Percentiles rank a stretch among this genome's conserved stretches.
These are phyloP conservation scores for Alternaria novae-zelandiae DNA, from an alignment of 2,329 filamentous ascomycete genomes.

Conservation along the genomic window DNA sequence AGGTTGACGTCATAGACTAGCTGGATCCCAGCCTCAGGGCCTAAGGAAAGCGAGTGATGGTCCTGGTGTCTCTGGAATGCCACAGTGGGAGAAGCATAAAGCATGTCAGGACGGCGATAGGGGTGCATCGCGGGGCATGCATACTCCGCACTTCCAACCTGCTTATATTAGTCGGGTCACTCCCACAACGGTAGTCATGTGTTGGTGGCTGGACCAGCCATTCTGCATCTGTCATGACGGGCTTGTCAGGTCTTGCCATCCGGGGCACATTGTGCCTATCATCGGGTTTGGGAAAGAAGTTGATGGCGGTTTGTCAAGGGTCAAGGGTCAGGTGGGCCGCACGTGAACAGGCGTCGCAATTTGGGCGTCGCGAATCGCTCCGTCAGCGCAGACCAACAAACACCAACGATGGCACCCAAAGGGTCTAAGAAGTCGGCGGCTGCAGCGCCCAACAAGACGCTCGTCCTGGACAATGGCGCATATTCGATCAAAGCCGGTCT, in stretches of 20 bases:
- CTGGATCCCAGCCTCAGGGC: neutral
- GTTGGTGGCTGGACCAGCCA: neutral
- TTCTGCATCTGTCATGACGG: neutral
- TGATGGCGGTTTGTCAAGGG: neutral
- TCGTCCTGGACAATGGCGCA: constrained; percentile 93
- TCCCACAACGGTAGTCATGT: neutral
- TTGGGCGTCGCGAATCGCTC: neutral
- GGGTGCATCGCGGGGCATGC: constrained; percentile 3
- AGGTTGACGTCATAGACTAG: constrained; percentile 9
- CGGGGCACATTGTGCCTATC: neutral
- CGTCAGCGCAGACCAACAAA: neutral
- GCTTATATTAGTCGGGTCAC: neutral
- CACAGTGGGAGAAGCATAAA: neutral
- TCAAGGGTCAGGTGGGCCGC: neutral
- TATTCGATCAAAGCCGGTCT: constrained; percentile 92
- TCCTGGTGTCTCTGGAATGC: neutral
- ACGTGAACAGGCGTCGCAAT: constrained; percentile 9
- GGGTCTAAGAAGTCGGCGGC: constrained; percentile 36
- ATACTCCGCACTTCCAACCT: constrained; percentile 1
- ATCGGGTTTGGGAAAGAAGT: neutral
- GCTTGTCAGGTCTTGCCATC: neutral
- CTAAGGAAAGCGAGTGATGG: neutral
- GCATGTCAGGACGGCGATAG: neutral
- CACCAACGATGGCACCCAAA: constrained; percentile 41
- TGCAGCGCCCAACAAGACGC: constrained; percentile 57